Evolutionary conservation across 192 early-diverging fungal species (phyloP).

Genomic region (Lobosporangium transversale): DNA sequence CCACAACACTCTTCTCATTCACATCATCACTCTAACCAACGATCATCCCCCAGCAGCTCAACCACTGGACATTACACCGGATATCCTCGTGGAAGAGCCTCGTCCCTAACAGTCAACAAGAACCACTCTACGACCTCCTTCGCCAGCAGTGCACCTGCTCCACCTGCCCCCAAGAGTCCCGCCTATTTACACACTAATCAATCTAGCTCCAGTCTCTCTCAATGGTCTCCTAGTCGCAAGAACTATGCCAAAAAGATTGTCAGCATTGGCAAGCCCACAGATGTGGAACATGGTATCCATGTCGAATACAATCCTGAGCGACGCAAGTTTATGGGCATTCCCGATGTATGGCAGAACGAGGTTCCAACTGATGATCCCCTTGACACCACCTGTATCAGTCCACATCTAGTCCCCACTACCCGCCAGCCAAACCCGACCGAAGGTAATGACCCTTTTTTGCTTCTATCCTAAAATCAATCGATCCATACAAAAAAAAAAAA

Average conservation of each 20-base stretch:
- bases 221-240: slow-evolving; percentile 49
- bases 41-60: slow-evolving; percentile 36
- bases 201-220: slow-evolving; percentile 33
- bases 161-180: slow-evolving; percentile 21
- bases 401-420: slow-evolving; percentile 61
- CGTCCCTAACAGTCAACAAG: slow-evolving; percentile 35
- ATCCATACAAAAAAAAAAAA: too few species aligned
- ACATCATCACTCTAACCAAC: slow-evolving; percentile 1
- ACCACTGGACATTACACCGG: slow-evolving; percentile 39
- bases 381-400: slow-evolving; percentile 63
- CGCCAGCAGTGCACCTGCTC: slow-evolving; percentile 33
- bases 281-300: slow-evolving; percentile 67
- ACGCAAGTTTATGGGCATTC: slow-evolving; percentile 66
- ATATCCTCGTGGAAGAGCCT: slow-evolving; percentile 28
- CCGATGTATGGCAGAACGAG: slow-evolving; percentile 66
- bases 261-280: slow-evolving; percentile 63
- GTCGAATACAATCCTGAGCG: slow-evolving; percentile 62
- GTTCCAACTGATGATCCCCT: slow-evolving; percentile 64
- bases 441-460: slow-evolving; percentile 10
- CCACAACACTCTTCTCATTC: slow-evolving; percentile 1
- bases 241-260: slow-evolving; percentile 55
- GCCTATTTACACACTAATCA: slow-evolving; percentile 46
- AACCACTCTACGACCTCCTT: slow-evolving; percentile 46
- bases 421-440: slow-evolving; percentile 18
- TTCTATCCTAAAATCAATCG: background rate